Base-by-base conservation (phyloP, 495 filamentous ascomycete genomes). In the Lophium mytilinum region DNA sequence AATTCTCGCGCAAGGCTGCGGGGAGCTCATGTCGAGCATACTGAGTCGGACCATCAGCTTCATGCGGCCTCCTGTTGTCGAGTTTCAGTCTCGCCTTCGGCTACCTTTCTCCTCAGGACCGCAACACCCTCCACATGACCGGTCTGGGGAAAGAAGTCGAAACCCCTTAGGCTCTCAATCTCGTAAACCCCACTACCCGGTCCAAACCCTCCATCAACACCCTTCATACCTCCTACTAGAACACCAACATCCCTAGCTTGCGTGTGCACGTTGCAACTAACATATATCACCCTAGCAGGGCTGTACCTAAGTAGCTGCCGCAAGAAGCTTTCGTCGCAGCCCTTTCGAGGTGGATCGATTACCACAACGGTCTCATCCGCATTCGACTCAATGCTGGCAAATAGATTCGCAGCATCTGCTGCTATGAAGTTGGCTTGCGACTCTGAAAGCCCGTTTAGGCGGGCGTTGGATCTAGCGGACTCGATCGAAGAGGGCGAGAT, bases 91-190 rank as follows among this genome's bases (percentile, higher is more conserved):
- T 30, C 6, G 6, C 30, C 45, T 24, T 24, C 45, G 21, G 21
- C 55, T 15, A 10, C 50, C 59, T 66, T 66, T 52, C 59, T 55
- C 55, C 57, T 66, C 56, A 97, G 70, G 30, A 97, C 82, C 36
- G 88, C 93, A 53, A 96, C 90, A 41, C 93, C 88, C 71, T 98
- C 93, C 0, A 97, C 93, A 78, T 98, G 93, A 6, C 89, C 83
- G 21, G 93, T 97, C 78, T 97, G 93, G 45, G 93, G 93, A 72
- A 98, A 98, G 75, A 98, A 98, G 66, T 98, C 93, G 68, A 96
- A 96, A 4, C 91, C 93, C 46, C 85, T 78, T 36, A 98, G 74
- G 67, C 88, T 94, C 77, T 98, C 94, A 65, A 98, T 88, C 69
- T 84, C 81, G 72, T 96, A 98, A 46, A 78, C 74, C 30, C 77